A percentile compares a stretch with the other conserved stretches of the same genome.
Evolutionary conservation across 2,329 filamentous ascomycete genomes (phyloP).

Genomic region (Pezizomycotina sp.): DNA sequence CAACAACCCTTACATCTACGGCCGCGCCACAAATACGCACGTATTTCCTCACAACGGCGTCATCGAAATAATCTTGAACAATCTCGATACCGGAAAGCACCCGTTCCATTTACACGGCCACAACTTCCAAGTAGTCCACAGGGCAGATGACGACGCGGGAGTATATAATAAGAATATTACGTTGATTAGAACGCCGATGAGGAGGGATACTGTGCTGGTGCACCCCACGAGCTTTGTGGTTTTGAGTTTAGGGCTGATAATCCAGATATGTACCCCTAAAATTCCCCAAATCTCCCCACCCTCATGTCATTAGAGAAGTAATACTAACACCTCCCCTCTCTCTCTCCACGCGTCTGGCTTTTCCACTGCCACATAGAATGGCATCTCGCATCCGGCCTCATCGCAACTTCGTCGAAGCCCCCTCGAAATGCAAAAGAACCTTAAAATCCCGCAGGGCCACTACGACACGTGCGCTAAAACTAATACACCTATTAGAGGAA

Average conservation of each 20-base stretch:
- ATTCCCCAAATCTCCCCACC: too few species aligned
- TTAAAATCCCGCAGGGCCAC: conserved; percentile 47
- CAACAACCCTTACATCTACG: conserved; percentile 48
- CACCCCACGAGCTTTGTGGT: conserved; percentile 51
- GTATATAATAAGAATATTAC: conserved; percentile 36
- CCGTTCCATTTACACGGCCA: conserved; percentile 41
- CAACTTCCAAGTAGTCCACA: conserved; percentile 50
- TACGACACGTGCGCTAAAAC: conserved; percentile 34
- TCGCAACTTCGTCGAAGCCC: conserved; percentile 48
- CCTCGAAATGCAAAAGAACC: conserved; percentile 42
- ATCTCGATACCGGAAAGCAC: conserved; percentile 31
- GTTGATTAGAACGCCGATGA: conserved; percentile 42
- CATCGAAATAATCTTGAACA: conserved; percentile 33
- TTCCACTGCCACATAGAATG: conserved; percentile 54
- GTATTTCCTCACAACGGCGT: conserved; percentile 25
- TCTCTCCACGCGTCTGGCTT: conserved; percentile 45
- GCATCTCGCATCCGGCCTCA: conserved; percentile 52
- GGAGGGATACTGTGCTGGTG: conserved; percentile 52
- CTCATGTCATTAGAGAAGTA: too few species aligned
- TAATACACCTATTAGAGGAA: conserved; percentile 42
- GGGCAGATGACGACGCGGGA: conserved; percentile 42
- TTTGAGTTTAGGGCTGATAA: conserved; percentile 37
- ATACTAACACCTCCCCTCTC: conserved; percentile 48
- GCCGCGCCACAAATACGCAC: conserved; percentile 44
- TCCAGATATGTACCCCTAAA: conserved; percentile 24